Base-by-base conservation (phyloP, 352 stramenopile genomes). In the Phytopythium helicoides region DNA sequence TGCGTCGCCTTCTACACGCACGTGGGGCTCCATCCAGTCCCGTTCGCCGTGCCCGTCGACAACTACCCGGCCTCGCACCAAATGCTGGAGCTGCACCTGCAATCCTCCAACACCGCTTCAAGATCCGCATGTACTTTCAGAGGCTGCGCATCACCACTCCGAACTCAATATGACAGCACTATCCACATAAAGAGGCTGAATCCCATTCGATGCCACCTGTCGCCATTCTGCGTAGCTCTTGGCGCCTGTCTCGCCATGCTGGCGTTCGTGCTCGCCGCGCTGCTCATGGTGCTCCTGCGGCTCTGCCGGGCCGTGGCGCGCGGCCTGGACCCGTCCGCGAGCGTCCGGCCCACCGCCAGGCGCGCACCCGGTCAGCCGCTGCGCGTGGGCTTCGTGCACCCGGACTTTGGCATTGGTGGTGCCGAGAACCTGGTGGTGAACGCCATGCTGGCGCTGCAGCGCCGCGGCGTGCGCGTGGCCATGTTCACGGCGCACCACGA, bases 401-500 rank as follows among this genome's bases (percentile, higher is more conserved):
- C 98, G 11, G 97, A 99, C 71, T 95, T 99, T 25, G 97, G 97
- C 38, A 98, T 99, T 51, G 97, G 97, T 50, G 96, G 96, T 37
- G 96, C 95, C 6, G 96, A 99, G 61, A 92, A 94, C 64, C 83
- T 97, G 38, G 80, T 98, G 16, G 89, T 98, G 35, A 96, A 96
- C 63, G 85, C 87, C 6, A 92, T 90, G 14, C 63, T 97, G 18
- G 90, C 82, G 31, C 72, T 97, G 39, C 82, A 97, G 60, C 72
- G 87, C 16, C 82, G 86, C 11, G 81, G 81, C 26, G 79, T 86
- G 42, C 59, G 82, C 21, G 89, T 99, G 6, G 78, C 76, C 14
- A 92, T 99, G 47, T 98, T 97, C 62, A 99, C 97, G 22, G 96
- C 96, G 15, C 94, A 98, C 62, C 97, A 98, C 66, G 94, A 98